Conservation (phyloP, 306 rosid species). For the Cucumis cinereus region DNA sequence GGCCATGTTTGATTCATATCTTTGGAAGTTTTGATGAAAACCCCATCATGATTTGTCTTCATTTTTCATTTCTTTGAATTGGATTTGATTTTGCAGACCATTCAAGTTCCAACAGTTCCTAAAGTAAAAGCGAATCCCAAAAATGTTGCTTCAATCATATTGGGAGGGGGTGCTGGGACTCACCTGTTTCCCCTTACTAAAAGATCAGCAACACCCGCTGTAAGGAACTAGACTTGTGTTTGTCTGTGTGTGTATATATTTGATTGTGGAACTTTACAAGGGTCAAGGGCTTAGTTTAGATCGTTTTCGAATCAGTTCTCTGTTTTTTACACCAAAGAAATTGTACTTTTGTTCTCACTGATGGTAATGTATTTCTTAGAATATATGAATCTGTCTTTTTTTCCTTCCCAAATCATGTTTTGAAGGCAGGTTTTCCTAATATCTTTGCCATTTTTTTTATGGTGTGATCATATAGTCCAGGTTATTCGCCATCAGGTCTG, state of each 20-base stretch:
- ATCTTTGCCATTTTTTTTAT: background rate
- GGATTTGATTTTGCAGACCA: slow-evolving; percentile 25
- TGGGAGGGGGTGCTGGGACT: slow-evolving; percentile 82
- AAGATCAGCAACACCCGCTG: slow-evolving; percentile 78
- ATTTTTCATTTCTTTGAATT: background rate
- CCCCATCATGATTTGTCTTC: background rate
- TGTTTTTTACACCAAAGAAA: background rate
- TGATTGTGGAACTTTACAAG: background rate
- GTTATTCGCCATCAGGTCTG: too few species aligned
- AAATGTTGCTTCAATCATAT: slow-evolving; percentile 66
- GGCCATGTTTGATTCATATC: background rate
- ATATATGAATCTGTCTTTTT: background rate
- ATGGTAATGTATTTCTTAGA: background rate
- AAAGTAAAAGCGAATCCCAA: slow-evolving; percentile 55
- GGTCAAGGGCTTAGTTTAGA: background rate
- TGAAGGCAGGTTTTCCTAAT: background rate
- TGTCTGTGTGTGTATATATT: background rate
- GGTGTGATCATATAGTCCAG: background rate
- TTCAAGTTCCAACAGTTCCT: slow-evolving; percentile 40
- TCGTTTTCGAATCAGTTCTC: background rate
- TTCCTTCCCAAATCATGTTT: background rate
- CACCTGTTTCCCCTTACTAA: slow-evolving; percentile 82
- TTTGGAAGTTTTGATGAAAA: background rate
- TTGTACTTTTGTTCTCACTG: background rate
- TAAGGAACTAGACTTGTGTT: slow-evolving; percentile 18